Conservation (phyloP, 345 rosid species). For the Alliaria petiolata region DNA sequence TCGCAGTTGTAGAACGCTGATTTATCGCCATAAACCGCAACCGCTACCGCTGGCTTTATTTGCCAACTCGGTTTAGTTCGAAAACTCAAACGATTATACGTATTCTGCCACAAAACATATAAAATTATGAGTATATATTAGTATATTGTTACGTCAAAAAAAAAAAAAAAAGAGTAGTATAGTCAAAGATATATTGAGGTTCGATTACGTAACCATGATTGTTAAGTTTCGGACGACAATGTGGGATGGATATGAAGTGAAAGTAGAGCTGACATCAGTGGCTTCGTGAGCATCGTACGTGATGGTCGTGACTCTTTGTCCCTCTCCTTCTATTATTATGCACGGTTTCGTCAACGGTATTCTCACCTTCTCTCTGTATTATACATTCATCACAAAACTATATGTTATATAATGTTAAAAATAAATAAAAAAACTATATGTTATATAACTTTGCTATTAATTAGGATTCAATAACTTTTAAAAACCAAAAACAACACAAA, state of each 20-base stretch:
- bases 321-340: conserved; percentile 39
- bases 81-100: conserved; percentile 28
- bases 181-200: background rate
- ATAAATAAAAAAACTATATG: background rate
- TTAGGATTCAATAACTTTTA: background rate
- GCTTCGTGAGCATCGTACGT: conserved; percentile 26
- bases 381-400: conserved; percentile 1
- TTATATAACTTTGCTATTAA: background rate
- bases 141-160: background rate
- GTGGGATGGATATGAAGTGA: conserved; percentile 36
- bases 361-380: conserved; percentile 40
- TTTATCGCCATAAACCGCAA: conserved; percentile 45
- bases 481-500: background rate
- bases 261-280: conserved; percentile 45
- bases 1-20: conserved; percentile 43
- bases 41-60: conserved; percentile 43
- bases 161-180: background rate
- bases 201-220: conserved; percentile 39
- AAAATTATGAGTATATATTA: background rate
- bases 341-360: conserved; percentile 41
- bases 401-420: background rate
- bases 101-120: conserved; percentile 37
- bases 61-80: background rate
- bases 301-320: conserved; percentile 31
- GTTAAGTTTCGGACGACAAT: conserved; percentile 42